phyloP scores from a whole-genome alignment of 2,329 filamentous ascomycete genomes.

The Penicillium oxalicum region DNA sequence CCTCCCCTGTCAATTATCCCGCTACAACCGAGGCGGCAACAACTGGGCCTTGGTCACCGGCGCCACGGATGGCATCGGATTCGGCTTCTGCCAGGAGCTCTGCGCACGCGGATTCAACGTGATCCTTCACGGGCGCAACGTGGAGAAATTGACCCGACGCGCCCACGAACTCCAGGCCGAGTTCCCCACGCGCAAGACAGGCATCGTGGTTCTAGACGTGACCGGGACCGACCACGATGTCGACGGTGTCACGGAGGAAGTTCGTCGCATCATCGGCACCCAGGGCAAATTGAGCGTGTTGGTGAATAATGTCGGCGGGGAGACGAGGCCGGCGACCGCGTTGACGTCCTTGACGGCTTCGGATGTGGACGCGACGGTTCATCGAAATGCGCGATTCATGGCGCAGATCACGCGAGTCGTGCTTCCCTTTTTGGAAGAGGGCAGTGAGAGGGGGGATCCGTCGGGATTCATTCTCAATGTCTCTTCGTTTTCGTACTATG shows the following conservation, averaged over 20 bases:
- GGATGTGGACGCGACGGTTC: conserved; percentile 41
- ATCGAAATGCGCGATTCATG: conserved; percentile 48
- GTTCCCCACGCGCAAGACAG: conserved; percentile 39
- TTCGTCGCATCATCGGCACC: conserved; percentile 27
- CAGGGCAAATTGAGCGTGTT: conserved; percentile 45
- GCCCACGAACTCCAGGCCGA: conserved; percentile 34
- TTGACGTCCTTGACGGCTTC: conserved; percentile 33
- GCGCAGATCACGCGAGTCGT: conserved; percentile 45
- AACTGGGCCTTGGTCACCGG: conserved; percentile 40
- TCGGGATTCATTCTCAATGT: conserved; percentile 47
- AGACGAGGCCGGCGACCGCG: conserved; percentile 27
- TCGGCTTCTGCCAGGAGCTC: conserved; percentile 48
- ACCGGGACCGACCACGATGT: conserved; percentile 19
- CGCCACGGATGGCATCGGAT: conserved; percentile 52
- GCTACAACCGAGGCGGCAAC: conserved; percentile 12
- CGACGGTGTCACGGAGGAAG: conserved; percentile 22
- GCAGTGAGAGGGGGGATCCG: conserved; percentile 27
- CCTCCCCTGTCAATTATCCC: conserved; percentile 11
- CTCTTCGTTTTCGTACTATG: conserved; percentile 43
- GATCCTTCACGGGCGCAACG: conserved; percentile 53
- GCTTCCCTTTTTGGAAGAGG: conserved; percentile 40
- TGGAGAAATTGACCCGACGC: conserved; percentile 43
- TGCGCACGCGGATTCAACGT: conserved; percentile 50
- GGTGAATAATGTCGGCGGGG: conserved; percentile 54
- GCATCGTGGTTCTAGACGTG: conserved; percentile 44